Evolutionary conservation across 768 basidiomycete genomes (phyloP).

Genomic region (Steccherinum ochraceum): DNA sequence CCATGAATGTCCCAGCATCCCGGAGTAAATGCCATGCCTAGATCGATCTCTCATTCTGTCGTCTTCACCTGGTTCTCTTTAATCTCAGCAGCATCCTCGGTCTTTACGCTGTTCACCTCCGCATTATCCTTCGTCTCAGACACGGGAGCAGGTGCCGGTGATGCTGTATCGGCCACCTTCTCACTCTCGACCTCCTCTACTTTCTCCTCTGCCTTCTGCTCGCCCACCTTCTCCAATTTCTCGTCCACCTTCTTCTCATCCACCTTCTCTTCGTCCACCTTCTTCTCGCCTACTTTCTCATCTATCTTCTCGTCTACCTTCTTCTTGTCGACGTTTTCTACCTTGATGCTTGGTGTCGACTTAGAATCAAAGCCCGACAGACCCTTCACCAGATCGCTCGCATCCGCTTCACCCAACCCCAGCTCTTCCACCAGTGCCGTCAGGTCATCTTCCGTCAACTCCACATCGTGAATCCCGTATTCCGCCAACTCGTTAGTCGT

Average conservation of each 20-base stretch:
- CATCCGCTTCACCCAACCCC: conserved; percentile 72
- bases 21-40: too few relatives aligned
- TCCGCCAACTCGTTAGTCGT: conserved; percentile 64
- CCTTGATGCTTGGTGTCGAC: conserved; percentile 23
- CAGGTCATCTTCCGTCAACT: conserved; percentile 72
- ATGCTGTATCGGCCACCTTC: too few relatives aligned
- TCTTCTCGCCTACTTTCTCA: conserved; percentile 9
- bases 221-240: conserved; percentile 9
- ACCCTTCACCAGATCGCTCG: conserved; percentile 66
- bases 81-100: too few relatives aligned
- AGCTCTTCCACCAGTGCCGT: conserved; percentile 64
- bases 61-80: too few relatives aligned
- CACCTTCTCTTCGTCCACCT: conserved; percentile 7
- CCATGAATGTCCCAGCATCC: too few relatives aligned
- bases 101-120: too few relatives aligned
- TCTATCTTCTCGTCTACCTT: too few relatives aligned
- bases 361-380: conserved; percentile 9
- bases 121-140: too few relatives aligned
- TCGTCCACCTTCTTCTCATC: conserved; percentile 6
- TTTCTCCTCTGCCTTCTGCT: conserved; percentile 3
- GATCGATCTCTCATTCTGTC: too few relatives aligned
- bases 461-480: conserved; percentile 69
- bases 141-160: too few relatives aligned
- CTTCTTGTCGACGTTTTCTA: conserved; percentile 8
- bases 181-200: conserved; percentile 24